Evolutionary conservation across 805 yeast genomes (phyloP), one percentile per base, ranked within the genome.

Genomic region (Pichia occidentalis): DNA sequence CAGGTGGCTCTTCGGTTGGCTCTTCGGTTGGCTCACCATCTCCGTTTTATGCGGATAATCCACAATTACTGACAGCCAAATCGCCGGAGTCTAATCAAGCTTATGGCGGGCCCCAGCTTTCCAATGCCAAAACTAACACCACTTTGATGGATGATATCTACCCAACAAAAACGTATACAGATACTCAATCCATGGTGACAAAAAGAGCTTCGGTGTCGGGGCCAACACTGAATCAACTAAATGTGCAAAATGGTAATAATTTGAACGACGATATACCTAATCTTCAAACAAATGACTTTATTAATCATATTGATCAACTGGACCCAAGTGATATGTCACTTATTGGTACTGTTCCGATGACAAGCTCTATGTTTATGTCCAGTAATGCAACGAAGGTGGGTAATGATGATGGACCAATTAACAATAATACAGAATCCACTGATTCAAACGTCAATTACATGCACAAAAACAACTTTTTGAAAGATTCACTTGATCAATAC

Each of bases 141-240:
- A 57, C 64, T 1, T 36, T 58, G 13, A 56, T 56, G 59, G 61
- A 55, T 30, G 64, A 57, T 32, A 36, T 57, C 12, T 56, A 59
- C 41, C 56, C 52, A 40, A 48, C 59, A 2, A 57, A 49, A 33
- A 57, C 62, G 1, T 57, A 53, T 26, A 57, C 61, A 0, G 61
- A 50, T 31, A 28, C 42, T 12, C 47, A 38, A 38, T 36, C 40
- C 5, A 25, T 29, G 4, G 20, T 12, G 20, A 17, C 36, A n/a
- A 37, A 33, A 26, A 22, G 28, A 12, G 23, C 30, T 11, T 25
- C 40, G 9, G 8, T 28, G 14, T 35, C 39, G 13, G 12, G 14
- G 27, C 24, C 21, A 14, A 12, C 23, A 10, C 24, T 19, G 20
- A 18, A 32, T 19, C 20, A 11, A 4, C 28, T n/a, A n/a, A n/a